These are phyloP conservation scores for Cercospora sesami DNA, from an alignment of 2,329 filamentous ascomycete genomes.

Conservation along the genomic window DNA sequence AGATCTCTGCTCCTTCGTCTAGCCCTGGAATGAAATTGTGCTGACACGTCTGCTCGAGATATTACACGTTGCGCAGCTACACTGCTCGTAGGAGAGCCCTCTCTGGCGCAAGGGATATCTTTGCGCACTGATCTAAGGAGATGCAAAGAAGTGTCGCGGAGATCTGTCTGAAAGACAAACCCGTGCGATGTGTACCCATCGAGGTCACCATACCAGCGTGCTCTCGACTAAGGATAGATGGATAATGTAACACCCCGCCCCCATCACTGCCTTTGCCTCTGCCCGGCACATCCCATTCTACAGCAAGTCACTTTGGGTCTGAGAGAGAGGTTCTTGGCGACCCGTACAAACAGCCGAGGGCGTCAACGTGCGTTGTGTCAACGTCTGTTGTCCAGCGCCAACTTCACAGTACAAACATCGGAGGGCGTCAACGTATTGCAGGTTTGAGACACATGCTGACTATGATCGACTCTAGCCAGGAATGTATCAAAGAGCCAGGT, in stretches of 20 bases:
- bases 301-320: background rate
- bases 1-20: too few species aligned
- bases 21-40: too few species aligned
- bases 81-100: too few species aligned
- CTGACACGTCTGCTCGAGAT: too few species aligned
- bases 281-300: background rate
- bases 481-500: background rate
- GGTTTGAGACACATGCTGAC: background rate
- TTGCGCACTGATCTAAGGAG: too few species aligned
- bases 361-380: background rate
- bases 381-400: background rate
- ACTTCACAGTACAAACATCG: too few species aligned
- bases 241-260: background rate
- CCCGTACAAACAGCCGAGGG: background rate
- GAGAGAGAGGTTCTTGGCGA: background rate
- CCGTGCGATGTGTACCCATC: too few species aligned
- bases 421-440: background rate
- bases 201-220: too few species aligned
- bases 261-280: background rate
- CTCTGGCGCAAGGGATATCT: too few species aligned
- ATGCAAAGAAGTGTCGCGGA: too few species aligned
- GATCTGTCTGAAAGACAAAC: too few species aligned
- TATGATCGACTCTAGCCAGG: background rate
- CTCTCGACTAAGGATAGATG: background rate
- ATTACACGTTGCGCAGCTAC: too few species aligned